A percentile compares a stretch with the other conserved stretches of the same genome.
Evolutionary conservation across 1,139 yeast species (phyloP).

Genomic region (Tardiomyces blankii): DNA sequence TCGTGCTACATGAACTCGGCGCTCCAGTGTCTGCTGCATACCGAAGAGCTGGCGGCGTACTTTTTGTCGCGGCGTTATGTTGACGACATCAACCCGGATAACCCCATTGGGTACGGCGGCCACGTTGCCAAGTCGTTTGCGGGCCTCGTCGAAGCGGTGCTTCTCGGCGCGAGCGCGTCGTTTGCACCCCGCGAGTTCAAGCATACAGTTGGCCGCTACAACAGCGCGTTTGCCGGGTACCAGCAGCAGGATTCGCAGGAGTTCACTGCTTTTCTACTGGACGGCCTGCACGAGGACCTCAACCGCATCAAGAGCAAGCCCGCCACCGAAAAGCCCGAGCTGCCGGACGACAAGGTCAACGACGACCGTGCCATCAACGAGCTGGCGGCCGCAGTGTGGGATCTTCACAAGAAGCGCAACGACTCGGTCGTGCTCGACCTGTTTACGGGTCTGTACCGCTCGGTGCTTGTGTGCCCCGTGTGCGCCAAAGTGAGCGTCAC

Average conservation of each 20-base stretch:
- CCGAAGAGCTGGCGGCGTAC: slow-evolving; percentile 73
- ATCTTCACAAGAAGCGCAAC: slow-evolving; percentile 65
- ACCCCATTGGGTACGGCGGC: slow-evolving; percentile 83
- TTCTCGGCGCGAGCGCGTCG: slow-evolving; percentile 27
- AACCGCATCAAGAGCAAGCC: slow-evolving; percentile 78
- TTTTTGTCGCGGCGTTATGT: slow-evolving; percentile 46
- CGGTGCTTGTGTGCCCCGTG: slow-evolving; percentile 79
- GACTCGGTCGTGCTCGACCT: slow-evolving; percentile 78
- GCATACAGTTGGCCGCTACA: slow-evolving; percentile 64
- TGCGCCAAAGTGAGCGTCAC: slow-evolving; percentile 78
- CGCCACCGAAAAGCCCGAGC: slow-evolving; percentile 79
- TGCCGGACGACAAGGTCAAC: slow-evolving; percentile 45
- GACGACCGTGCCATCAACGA: slow-evolving; percentile 43
- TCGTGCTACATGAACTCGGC: slow-evolving; percentile 85
- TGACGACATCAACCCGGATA: slow-evolving; percentile 57
- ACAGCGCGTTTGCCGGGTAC: slow-evolving; percentile 77
- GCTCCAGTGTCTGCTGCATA: slow-evolving; percentile 65
- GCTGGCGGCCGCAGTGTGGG: slow-evolving; percentile 74
- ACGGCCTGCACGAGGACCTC: slow-evolving; percentile 89
- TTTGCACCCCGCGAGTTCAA: slow-evolving; percentile 69
- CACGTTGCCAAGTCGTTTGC: slow-evolving; percentile 72
- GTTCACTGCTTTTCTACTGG: slow-evolving; percentile 77
- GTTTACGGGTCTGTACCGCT: slow-evolving; percentile 83
- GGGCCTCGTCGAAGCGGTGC: slow-evolving; percentile 47
- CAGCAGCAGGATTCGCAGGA: slow-evolving; percentile 96